Base-by-base conservation (phyloP, 139 green algal genomes). In the Chlorella sp. region DNA sequence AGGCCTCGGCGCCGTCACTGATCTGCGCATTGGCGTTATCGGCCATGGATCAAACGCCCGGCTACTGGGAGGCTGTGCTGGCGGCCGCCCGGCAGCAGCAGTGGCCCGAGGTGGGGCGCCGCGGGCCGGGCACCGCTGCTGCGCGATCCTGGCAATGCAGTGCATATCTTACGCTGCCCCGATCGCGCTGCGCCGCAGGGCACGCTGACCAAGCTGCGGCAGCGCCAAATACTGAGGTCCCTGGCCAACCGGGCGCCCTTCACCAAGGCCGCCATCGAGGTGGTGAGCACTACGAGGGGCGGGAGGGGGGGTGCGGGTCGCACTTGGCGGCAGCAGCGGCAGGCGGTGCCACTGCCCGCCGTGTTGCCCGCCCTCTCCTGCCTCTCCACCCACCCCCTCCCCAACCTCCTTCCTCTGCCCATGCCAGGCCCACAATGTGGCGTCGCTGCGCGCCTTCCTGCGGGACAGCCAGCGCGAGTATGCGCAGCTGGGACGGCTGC, bases 401-500 rank as follows among this genome's bases (percentile, higher is more conserved):
- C 62, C 62, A 19, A 30, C 38, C 69, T 5, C 69, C 40, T 76
- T 22, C 24, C 6, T 67, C 58, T 24, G n/a, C n/a, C 69, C 34
- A 22, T 30, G 81, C 75, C 90, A 94, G 92, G 83, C 85, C 14
- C 76, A 84, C 22, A 87, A 87, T 16, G 90, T 94, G 41, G 22
- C 73, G 1, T 67, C 77, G 17, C 76, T 95, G 19, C 69, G 70
- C 34, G 32, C 75, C 0, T 90, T 93, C 20, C 74, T 94, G 26
- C 40, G 72, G 0, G 76, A 76, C n/a, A 89, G 92, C 56, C 87
- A 90, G 51, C 73, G 78, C 11, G 87, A 92, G 34, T 95, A 92
- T 69, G 72, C 88, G 0, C 86, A 91, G 46, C 64, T 85, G 43
- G 89, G 89, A 51, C 81, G 73, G 58, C 84, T 88, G 36, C 76